Conservation (phyloP, 2,329 filamentous ascomycete genomes). For the Colletotrichum costaricense region DNA sequence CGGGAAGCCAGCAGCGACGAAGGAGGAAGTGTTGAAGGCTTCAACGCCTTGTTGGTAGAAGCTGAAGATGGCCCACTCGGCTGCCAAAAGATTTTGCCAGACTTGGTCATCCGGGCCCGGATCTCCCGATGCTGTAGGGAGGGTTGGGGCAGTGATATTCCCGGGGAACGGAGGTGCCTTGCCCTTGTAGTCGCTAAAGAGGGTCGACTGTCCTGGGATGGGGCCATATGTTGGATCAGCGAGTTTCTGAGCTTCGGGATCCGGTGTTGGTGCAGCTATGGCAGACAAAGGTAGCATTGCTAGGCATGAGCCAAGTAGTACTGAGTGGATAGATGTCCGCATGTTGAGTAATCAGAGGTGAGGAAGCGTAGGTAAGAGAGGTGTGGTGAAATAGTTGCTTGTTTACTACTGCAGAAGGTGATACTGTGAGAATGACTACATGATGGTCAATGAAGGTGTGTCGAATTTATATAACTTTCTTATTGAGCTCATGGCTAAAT, state of each 20-base stretch:
- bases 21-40: neutral
- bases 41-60: slow-evolving; percentile 48
- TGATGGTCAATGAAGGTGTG: neutral
- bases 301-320: neutral
- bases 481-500: neutral
- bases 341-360: neutral
- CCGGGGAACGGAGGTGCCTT: neutral
- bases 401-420: neutral
- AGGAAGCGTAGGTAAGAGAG: neutral
- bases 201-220: neutral
- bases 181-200: neutral
- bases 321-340: neutral
- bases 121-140: neutral
- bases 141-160: neutral
- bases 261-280: neutral
- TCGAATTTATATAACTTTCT: neutral
- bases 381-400: neutral
- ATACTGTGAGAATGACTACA: neutral
- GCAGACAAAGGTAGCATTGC: neutral
- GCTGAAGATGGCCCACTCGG: slow-evolving; percentile 57
- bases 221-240: neutral
- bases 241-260: neutral
- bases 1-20: neutral
- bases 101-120: slow-evolving; percentile 52
- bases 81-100: slow-evolving; percentile 56